A percentile compares a stretch with the other conserved stretches of the same genome.
These are phyloP conservation scores for Penicillium maclennaniae DNA, from an alignment of 495 filamentous ascomycete genomes.

Conservation along the genomic window DNA sequence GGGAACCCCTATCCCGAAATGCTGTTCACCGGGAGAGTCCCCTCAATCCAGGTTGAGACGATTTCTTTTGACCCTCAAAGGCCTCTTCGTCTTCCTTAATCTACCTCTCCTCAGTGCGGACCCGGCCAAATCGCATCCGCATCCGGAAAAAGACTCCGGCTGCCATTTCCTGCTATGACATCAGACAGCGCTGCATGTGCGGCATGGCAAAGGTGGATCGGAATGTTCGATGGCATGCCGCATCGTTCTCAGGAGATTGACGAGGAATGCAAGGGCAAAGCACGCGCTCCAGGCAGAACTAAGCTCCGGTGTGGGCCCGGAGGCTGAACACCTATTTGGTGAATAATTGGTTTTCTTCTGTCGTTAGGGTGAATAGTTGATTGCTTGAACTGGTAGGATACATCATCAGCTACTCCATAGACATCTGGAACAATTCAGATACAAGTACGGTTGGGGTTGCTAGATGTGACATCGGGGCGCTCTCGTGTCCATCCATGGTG, in stretches of 20 bases:
- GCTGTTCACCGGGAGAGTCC: not conserved
- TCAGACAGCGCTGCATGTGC: not conserved
- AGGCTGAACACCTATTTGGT: not conserved
- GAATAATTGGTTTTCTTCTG: not conserved
- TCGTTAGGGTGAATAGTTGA: not conserved
- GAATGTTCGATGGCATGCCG: constrained; percentile 17
- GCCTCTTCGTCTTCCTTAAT: not conserved
- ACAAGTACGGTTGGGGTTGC: too few relatives aligned
- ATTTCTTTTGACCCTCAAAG: not conserved
- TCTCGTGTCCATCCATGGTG: too few relatives aligned
- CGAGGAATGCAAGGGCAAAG: not conserved
- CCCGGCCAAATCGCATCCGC: too few relatives aligned
- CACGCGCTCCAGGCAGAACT: not conserved
- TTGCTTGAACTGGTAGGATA: too few relatives aligned
- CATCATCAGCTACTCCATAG: too few relatives aligned
- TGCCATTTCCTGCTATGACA: not conserved
- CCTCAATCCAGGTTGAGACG: not conserved
- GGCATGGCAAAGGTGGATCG: constrained; percentile 12
- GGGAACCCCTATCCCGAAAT: not conserved
- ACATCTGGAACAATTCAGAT: too few relatives aligned
- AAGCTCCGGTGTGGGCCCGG: not conserved
- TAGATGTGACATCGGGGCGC: too few relatives aligned
- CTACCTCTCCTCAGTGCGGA: not conserved
- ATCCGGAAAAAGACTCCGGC: not conserved
- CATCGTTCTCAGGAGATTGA: constrained; percentile 14